These are phyloP conservation scores for Hypocreales sp. DNA, from an alignment of 2,329 filamentous ascomycete species.

Conservation along the genomic window DNA sequence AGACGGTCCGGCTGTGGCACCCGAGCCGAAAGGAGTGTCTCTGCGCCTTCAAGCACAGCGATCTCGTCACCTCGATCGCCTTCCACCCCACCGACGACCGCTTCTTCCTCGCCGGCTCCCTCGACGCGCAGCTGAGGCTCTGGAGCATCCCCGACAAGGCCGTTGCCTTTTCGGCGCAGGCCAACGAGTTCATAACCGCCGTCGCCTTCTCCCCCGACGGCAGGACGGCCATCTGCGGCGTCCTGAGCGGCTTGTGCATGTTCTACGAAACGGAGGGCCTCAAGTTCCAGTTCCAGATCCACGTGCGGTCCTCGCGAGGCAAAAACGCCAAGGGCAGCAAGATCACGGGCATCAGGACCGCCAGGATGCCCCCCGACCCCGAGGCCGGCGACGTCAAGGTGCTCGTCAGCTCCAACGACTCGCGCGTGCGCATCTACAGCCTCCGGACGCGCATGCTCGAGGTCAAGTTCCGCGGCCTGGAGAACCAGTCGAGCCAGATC, in stretches of 20 bases:
- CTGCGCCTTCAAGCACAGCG: slow-evolving; percentile 85
- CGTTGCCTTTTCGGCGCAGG: slow-evolving; percentile 66
- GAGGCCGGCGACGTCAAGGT: slow-evolving; percentile 59
- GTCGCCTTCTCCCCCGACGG: slow-evolving; percentile 91
- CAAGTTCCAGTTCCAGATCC: slow-evolving; percentile 70
- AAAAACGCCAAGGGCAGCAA: slow-evolving; percentile 95
- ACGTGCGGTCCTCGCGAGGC: slow-evolving; percentile 82
- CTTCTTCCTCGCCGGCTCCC: slow-evolving; percentile 87
- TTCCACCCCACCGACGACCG: slow-evolving; percentile 93
- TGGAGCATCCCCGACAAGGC: slow-evolving; percentile 97
- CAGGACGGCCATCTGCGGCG: slow-evolving; percentile 75
- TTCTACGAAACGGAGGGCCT: slow-evolving; percentile 90
- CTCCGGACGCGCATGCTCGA: slow-evolving; percentile 72
- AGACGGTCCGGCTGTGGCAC: slow-evolving; percentile 91
- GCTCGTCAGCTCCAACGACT: slow-evolving; percentile 89
- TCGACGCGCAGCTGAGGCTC: slow-evolving; percentile 74
- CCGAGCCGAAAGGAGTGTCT: slow-evolving; percentile 71
- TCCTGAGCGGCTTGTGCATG: slow-evolving; percentile 68
- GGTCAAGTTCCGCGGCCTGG: slow-evolving; percentile 80
- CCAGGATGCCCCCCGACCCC: slow-evolving; percentile 31
- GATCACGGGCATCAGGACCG: slow-evolving; percentile 83
- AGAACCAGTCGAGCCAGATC: slow-evolving; percentile 83
- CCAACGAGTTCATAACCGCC: slow-evolving; percentile 82
- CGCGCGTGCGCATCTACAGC: slow-evolving; percentile 78
- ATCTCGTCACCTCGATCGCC: slow-evolving; percentile 86